Base-by-base conservation (phyloP, 192 early-diverging fungal species). In the Podila horticola region DNA sequence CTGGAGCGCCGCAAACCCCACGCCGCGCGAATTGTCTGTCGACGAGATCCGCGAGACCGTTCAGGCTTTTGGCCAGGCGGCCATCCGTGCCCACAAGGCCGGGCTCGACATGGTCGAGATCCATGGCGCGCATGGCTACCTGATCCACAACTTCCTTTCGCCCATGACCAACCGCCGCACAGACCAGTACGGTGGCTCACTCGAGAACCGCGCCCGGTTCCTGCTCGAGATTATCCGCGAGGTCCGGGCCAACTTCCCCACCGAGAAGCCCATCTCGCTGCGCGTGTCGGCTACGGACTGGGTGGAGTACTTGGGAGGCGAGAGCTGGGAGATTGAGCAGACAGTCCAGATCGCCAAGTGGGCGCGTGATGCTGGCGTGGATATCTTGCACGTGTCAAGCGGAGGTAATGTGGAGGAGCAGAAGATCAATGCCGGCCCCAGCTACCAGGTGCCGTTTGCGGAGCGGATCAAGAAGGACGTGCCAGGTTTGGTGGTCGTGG, bases 51-150 rank as follows among this genome's bases (percentile, higher is more conserved):
- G 87, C 6, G 67, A 83, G 4, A 79, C 94, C 55, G 81, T 90
- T n/a, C 67, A 88, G 19, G 82, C 86, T 29, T 99, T 93, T 83
- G 90, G 67, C 10, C 70, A 84, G 22, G 91, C 93, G 45, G 92
- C 96, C 0, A 70, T 65, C 50, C 90, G 94, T 24, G 93, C 97
- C 1, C 75, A 88, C 51, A 86, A 90, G 64, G 97, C 96, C 11
- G 95, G 95, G 2, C 93, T 97, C 74, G 95, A 97, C 67, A 92
- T 91, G 19, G 82, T 98, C 24, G 97, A 99, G 82, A 84, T 99
- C 31, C 97, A 98, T 65, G 89, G 83, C 34, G 96, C 97, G 2
- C 96, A 99, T 79, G 97, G 98, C 13, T 98, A 97, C 77, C 83
- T 98, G 64, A 71, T 95, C 55, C 86, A 92, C 82, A 83, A 92